Percentiles rank a stretch among this genome's conserved stretches.
Evolutionary conservation across 176 grass and related monocot species (phyloP).

Genomic region (Saccharum officinarum): DNA sequence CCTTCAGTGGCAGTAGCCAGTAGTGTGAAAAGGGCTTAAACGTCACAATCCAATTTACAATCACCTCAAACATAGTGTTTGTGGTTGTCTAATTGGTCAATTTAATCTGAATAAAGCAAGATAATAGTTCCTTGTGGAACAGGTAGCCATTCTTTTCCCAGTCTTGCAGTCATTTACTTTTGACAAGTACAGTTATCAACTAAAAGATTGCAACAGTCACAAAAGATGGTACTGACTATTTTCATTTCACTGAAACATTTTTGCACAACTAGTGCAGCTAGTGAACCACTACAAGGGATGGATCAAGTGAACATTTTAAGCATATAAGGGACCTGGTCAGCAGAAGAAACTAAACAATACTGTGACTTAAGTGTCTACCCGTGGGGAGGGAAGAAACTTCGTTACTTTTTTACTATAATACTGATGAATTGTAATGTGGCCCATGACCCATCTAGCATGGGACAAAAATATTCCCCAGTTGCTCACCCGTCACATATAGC

Average conservation of each 20-base stretch:
- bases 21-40: background rate
- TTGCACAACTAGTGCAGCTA: background rate
- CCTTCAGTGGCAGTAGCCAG: background rate
- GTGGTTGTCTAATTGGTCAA: background rate
- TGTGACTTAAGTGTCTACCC: background rate
- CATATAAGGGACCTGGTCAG: background rate
- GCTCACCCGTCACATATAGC: background rate
- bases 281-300: background rate
- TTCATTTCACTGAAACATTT: background rate
- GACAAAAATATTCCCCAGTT: background rate
- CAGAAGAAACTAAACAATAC: background rate
- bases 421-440: background rate
- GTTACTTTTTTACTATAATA: background rate
- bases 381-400: background rate
- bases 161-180: background rate
- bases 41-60: background rate
- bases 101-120: background rate
- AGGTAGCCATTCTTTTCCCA: background rate
- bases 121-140: background rate
- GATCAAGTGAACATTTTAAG: background rate
- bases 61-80: background rate
- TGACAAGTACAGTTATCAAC: background rate
- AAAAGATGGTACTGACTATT: background rate
- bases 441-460: background rate
- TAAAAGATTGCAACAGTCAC: background rate